Evolutionary conservation across 2,329 filamentous ascomycete species (phyloP), one percentile per base, ranked within the genome.

Genomic region (Cryphonectria radicalis): DNA sequence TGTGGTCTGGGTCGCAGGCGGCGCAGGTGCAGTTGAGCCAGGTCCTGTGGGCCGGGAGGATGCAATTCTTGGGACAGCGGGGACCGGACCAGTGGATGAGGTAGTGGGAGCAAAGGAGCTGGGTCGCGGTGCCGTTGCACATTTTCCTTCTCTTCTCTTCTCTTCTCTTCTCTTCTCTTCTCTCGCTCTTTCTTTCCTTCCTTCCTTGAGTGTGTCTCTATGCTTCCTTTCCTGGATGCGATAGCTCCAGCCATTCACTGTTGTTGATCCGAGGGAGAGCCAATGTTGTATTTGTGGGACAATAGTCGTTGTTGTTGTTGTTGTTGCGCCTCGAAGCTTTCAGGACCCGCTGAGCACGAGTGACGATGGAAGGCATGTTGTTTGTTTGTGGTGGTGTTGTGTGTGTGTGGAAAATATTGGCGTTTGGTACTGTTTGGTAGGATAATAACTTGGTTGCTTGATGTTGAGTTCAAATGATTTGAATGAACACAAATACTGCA

Each of bases 21-120:
- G 72, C 72, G 67, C 74, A 75, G 46, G 72, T 73, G 50, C 74
- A 74, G 46, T 66, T 43, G 3, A 75, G 70, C 32, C 65, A 67
- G 64, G 66, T 59, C 8, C 66, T 63, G 25, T 50, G 66, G 43
- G 64, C 69, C 6, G 68, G 64, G n/a, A 70, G 74, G 22, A 66
- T 42, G 70, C 73, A 74, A 7, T 65, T 67, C 55, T 70, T 70
- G 28, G 70, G 46, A 64, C 74, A 75, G 17, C 64, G 59, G 8
- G 60, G 67, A 32, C 67, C 67, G 46, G 67, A 35, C 70, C 70
- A 70, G 68, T 74, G 68, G 66, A 72, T 65, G 42, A 75, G 73
- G 65, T 62, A 65, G 63, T 75, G 74, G 10, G 70, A 71, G 66
- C 74, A 75, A 55, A 65, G 57, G 37, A 75, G 71, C 55, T 70